These are phyloP conservation scores for Annulohypoxylon truncatum DNA, from an alignment of 2,329 filamentous ascomycete genomes.

Conservation along the genomic window DNA sequence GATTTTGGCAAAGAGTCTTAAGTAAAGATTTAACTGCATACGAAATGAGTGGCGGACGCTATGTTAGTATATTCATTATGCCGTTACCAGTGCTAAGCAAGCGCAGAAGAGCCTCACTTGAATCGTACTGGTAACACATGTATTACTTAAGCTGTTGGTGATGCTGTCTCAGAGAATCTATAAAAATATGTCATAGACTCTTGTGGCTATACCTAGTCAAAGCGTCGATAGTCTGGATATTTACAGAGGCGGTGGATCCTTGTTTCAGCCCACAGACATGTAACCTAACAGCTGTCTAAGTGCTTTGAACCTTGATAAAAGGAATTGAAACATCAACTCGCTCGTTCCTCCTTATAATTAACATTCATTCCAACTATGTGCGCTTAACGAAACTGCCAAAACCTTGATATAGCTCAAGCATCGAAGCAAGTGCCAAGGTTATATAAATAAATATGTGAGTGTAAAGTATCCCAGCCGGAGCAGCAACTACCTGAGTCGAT, in stretches of 20 bases:
- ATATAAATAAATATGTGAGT: conserved; percentile 23
- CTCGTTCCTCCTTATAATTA: neutral
- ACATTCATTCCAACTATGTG: neutral
- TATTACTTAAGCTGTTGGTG: neutral
- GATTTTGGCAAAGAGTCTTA: neutral
- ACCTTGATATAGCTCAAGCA: neutral
- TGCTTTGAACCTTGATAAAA: neutral
- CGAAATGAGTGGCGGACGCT: neutral
- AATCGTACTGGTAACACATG: neutral
- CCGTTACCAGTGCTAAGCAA: neutral
- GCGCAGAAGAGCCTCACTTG: neutral
- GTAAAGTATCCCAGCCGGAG: neutral
- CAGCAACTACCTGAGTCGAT: neutral
- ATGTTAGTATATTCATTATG: neutral
- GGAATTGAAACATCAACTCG: conserved; percentile 11
- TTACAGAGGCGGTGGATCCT: conserved; percentile 4
- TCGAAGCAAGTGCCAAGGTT: neutral
- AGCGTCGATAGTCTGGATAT: conserved; percentile 1
- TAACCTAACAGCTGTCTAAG: neutral
- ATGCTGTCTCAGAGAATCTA: neutral
- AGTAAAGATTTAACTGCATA: neutral
- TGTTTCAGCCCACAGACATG: conserved; percentile 19
- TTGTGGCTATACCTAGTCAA: conserved; percentile 2
- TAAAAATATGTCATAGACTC: neutral
- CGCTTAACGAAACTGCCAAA: neutral